A percentile compares a stretch with the other conserved stretches of the same genome.
phyloP scores from a whole-genome alignment of 2,329 filamentous ascomycete species.

The Macrophomina phaseolina region DNA sequence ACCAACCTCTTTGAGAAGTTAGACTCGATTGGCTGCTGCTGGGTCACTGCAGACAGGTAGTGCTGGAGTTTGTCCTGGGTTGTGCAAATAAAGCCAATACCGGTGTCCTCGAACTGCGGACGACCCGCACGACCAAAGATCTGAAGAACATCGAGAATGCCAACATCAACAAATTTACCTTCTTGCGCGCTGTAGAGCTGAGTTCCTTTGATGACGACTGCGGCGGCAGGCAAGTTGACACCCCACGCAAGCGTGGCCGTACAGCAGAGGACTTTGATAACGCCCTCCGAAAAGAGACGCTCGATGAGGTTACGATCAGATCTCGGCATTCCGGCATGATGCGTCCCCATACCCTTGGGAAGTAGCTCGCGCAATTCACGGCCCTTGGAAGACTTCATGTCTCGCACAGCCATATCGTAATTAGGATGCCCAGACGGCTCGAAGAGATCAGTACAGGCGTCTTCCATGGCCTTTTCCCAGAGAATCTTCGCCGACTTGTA shows the following conservation, averaged over 20 bases:
- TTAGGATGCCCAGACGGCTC: conserved; percentile 79
- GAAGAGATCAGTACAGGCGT: conserved; percentile 80
- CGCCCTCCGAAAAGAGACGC: conserved; percentile 84
- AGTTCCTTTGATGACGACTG: conserved; percentile 97
- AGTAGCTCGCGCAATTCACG: conserved; percentile 88
- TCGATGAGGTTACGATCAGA: conserved; percentile 97
- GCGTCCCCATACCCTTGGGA: conserved; percentile 88
- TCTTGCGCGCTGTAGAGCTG: conserved; percentile 96
- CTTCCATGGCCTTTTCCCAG: conserved; percentile 82
- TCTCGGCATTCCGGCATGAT: conserved; percentile 95
- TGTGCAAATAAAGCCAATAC: conserved; percentile 98
- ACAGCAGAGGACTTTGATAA: conserved; percentile 97
- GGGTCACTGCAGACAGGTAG: conserved; percentile 90
- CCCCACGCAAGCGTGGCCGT: conserved; percentile 98
- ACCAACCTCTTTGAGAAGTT: conserved; percentile 91
- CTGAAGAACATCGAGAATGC: conserved; percentile 94
- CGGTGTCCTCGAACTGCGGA: conserved; percentile 95
- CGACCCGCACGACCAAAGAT: conserved; percentile 98
- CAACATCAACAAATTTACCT: conserved; percentile 94
- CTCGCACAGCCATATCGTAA: conserved; percentile 79
- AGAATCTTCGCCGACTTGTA: conserved; percentile 85
- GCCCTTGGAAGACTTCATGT: conserved; percentile 85
- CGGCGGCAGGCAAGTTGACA: conserved; percentile 96
- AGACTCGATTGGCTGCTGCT: conserved; percentile 97
- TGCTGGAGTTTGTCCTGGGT: conserved; percentile 92